Evolutionary conservation across 2,329 filamentous ascomycete genomes (phyloP).

Genomic region (Fusarium musae): DNA sequence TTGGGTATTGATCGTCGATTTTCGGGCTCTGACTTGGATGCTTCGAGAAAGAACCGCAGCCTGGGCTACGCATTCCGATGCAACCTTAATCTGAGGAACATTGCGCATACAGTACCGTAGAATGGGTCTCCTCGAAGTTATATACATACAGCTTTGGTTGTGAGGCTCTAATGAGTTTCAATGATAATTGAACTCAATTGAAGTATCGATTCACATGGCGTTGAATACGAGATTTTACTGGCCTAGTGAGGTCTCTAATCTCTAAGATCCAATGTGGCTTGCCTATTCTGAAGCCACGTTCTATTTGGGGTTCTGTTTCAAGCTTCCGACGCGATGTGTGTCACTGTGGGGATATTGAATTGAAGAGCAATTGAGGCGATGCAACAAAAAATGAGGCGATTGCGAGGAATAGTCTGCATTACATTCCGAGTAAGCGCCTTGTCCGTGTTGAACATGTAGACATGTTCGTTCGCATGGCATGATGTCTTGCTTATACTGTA

Average conservation of each 20-base stretch:
- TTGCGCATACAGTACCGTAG: neutral
- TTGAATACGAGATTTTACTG: neutral
- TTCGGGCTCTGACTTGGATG: neutral
- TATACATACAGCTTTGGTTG: neutral
- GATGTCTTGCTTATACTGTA: neutral
- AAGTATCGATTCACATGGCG: neutral
- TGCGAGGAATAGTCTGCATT: neutral
- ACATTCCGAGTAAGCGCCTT: neutral
- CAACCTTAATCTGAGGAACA: neutral
- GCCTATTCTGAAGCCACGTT: conserved; percentile 6
- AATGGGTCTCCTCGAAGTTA: neutral
- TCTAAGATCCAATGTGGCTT: conserved; percentile 21
- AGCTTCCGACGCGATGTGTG: conserved; percentile 5
- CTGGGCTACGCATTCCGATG: neutral
- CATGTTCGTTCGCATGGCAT: neutral
- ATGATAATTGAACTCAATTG: neutral
- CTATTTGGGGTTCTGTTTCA: conserved; percentile 18
- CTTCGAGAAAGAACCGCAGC: neutral
- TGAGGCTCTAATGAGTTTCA: neutral
- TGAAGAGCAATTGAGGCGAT: neutral
- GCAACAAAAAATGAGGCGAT: neutral
- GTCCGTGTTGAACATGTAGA: neutral
- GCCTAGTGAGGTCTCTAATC: neutral
- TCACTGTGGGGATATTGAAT: neutral
- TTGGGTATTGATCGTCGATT: neutral